Evolutionary conservation across 768 basidiomycete species (phyloP).

Genomic region (Lyophyllum shimeji): DNA sequence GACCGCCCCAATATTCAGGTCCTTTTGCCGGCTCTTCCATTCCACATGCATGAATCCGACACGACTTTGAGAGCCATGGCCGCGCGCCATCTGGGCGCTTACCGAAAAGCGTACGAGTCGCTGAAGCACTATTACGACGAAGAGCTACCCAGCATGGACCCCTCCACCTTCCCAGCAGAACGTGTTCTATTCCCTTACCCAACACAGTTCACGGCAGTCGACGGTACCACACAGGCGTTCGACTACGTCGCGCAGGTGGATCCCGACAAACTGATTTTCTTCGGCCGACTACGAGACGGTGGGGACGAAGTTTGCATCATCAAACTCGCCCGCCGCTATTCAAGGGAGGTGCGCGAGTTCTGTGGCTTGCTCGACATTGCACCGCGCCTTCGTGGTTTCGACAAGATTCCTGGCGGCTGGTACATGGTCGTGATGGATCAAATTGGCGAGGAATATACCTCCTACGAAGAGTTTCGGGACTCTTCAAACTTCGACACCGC

Average conservation of each 20-base stretch:
- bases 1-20: conserved; percentile 13
- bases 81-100: conserved; percentile 10
- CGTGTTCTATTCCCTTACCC: not conserved
- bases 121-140: not conserved
- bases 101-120: not conserved
- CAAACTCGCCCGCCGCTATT: conserved; percentile 9
- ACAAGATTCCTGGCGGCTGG: conserved; percentile 25
- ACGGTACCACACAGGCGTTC: not conserved
- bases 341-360: conserved; percentile 13
- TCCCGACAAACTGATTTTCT: not conserved
- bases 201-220: not conserved
- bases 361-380: conserved; percentile 19
- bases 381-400: conserved; percentile 20
- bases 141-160: not conserved
- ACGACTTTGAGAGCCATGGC: not conserved
- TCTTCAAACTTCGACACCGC: not conserved
- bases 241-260: not conserved
- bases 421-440: conserved; percentile 28
- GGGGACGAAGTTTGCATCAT: not conserved
- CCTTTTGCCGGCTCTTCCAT: conserved; percentile 5
- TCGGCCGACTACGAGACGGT: too few species aligned
- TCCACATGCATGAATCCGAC: conserved; percentile 6
- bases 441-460: conserved; percentile 1
- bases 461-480: not conserved
- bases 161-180: not conserved